phyloP scores from a whole-genome alignment of 257 asterid species.

The Nicotiana tabacum region DNA sequence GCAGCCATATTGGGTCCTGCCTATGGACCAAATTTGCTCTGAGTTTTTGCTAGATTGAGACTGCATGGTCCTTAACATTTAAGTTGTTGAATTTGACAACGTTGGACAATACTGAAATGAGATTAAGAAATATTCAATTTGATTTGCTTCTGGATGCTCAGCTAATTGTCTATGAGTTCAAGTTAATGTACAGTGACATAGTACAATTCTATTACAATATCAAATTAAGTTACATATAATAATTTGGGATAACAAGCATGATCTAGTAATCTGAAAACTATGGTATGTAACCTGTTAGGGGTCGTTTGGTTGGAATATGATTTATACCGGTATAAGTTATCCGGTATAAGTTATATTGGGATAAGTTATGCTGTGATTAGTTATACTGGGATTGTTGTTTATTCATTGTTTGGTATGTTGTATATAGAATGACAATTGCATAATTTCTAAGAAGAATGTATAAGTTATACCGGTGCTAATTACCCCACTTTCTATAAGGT shows the following conservation, averaged over 20 bases:
- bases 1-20: slow-evolving; percentile 1
- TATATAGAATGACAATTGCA: too few relatives aligned
- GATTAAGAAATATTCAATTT: background rate
- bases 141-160: background rate
- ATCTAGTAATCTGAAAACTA: background rate
- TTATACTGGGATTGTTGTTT: too few relatives aligned
- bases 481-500: too few relatives aligned
- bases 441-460: too few relatives aligned
- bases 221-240: background rate
- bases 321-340: too few relatives aligned
- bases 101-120: slow-evolving; percentile 3
- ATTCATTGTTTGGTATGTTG: too few relatives aligned
- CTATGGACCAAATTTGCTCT: background rate
- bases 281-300: background rate
- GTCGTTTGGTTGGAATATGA: too few relatives aligned
- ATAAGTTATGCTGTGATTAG: too few relatives aligned
- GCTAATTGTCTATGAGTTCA: background rate
- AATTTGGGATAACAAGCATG: background rate
- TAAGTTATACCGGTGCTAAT: too few relatives aligned
- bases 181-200: background rate
- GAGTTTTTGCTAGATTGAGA: background rate
- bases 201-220: background rate
- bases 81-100: slow-evolving; percentile 6
- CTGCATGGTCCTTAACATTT: background rate
- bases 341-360: too few relatives aligned